Percentiles rank a stretch among this genome's conserved stretches.
phyloP scores from a whole-genome alignment of 148 eudicot species.

The Polygonum aviculare region DNA sequence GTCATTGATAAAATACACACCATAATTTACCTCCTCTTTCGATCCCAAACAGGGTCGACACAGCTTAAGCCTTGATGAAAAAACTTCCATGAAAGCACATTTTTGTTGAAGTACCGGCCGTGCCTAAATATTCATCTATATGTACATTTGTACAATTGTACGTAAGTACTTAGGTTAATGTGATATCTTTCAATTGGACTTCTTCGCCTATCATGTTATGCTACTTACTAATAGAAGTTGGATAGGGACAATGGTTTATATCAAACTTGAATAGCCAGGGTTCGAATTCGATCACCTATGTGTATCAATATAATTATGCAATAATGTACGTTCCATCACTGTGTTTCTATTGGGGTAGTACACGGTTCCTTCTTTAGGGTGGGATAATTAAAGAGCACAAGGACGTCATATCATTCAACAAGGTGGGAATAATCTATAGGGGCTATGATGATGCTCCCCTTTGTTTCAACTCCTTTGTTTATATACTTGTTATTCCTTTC shows the following conservation, averaged over 20 bases:
- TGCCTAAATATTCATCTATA: background rate
- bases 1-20: too few species aligned
- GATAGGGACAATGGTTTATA: background rate
- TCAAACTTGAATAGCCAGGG: background rate
- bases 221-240: background rate
- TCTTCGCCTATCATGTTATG: background rate
- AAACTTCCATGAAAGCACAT: too few species aligned
- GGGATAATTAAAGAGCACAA: background rate
- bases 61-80: too few species aligned
- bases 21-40: too few species aligned
- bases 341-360: too few species aligned
- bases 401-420: background rate
- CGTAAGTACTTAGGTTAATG: background rate
- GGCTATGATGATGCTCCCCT: background rate
- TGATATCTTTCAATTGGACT: background rate
- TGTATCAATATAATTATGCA: background rate
- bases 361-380: background rate
- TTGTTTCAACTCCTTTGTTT: slow-evolving; percentile 1
- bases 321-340: too few species aligned
- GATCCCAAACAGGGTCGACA: too few species aligned
- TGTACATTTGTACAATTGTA: too few species aligned
- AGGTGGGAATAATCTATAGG: background rate
- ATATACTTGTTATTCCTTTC: background rate
- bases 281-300: background rate
- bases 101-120: too few species aligned